These are phyloP conservation scores for Zelopaecilomyces penicillatus DNA, from an alignment of 2,329 filamentous ascomycete species.

Conservation along the genomic window DNA sequence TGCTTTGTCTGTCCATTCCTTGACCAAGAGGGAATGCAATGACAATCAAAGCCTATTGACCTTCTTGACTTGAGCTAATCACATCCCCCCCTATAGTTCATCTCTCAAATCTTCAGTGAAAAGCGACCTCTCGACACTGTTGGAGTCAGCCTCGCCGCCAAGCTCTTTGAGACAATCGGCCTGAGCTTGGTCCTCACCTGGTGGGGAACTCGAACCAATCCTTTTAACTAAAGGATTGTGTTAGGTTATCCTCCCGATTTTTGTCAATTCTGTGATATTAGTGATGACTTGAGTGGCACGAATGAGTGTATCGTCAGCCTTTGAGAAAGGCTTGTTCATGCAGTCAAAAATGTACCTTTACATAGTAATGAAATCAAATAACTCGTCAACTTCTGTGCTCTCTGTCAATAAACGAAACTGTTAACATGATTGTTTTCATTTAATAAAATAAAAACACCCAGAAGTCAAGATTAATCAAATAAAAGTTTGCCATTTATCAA, in stretches of 20 bases:
- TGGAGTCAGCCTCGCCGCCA: conserved; percentile 73
- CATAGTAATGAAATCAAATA: too few species aligned
- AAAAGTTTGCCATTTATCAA: conserved; percentile 18
- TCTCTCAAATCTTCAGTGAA: conserved; percentile 81
- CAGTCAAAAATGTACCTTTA: too few species aligned
- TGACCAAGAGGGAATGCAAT: not conserved
- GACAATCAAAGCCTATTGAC: not conserved
- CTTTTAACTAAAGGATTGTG: conserved; percentile 59
- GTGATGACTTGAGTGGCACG: too few species aligned
- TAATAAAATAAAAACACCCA: not conserved
- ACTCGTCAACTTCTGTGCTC: too few species aligned
- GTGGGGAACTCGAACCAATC: conserved; percentile 95
- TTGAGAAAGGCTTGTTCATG: too few species aligned
- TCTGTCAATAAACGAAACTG: too few species aligned
- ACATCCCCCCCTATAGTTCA: conserved; percentile 48
- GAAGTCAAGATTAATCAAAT: conserved; percentile 2
- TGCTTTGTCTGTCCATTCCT: not conserved
- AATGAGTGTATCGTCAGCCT: too few species aligned
- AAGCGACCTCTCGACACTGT: conserved; percentile 88
- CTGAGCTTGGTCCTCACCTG: conserved; percentile 88
- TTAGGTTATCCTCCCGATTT: too few species aligned
- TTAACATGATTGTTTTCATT: too few species aligned
- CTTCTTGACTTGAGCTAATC: conserved; percentile 1
- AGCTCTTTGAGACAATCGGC: conserved; percentile 87
- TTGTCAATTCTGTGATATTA: too few species aligned